Conservation (phyloP, 768 basidiomycete genomes). For the Trametes cingulata region DNA sequence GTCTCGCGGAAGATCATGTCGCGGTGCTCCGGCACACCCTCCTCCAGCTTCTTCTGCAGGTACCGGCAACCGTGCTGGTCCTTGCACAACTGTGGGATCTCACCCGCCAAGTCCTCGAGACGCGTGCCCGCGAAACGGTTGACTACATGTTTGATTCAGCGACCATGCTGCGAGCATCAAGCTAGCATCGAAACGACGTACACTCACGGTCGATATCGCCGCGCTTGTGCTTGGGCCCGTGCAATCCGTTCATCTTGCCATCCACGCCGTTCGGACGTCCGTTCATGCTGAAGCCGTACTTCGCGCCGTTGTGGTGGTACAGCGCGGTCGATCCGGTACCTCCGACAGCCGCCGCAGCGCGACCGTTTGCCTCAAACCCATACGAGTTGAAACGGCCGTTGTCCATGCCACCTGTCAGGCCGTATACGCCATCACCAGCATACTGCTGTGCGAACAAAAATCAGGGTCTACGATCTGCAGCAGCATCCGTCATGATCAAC, state of each 20-base stretch:
- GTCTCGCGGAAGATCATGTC: conserved; percentile 99
- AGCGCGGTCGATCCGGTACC: conserved; percentile 70
- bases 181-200: conserved; percentile 33
- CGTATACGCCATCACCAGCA: conserved; percentile 53
- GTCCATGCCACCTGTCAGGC: conserved; percentile 50
- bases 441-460: conserved; percentile 44
- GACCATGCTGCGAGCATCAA: neutral
- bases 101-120: conserved; percentile 92
- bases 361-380: conserved; percentile 51
- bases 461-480: neutral
- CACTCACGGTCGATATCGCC: conserved; percentile 91
- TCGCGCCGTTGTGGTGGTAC: conserved; percentile 75
- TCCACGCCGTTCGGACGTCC: conserved; percentile 55
- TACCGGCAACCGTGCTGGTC: conserved; percentile 99
- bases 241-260: conserved; percentile 85
- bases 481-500: conserved; percentile 8
- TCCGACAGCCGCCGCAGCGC: conserved; percentile 34
- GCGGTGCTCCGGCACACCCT: conserved; percentile 91
- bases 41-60: conserved; percentile 98
- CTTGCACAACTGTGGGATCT: conserved; percentile 93
- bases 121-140: conserved; percentile 97
- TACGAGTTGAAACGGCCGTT: conserved; percentile 57
- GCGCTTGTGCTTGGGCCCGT: conserved; percentile 93
- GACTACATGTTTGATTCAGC: conserved; percentile 47
- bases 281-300: conserved; percentile 70